Percentiles rank a stretch among this genome's conserved stretches.
These are phyloP conservation scores for Alternaria gaisen DNA, from an alignment of 2,329 filamentous ascomycete genomes.

Conservation along the genomic window DNA sequence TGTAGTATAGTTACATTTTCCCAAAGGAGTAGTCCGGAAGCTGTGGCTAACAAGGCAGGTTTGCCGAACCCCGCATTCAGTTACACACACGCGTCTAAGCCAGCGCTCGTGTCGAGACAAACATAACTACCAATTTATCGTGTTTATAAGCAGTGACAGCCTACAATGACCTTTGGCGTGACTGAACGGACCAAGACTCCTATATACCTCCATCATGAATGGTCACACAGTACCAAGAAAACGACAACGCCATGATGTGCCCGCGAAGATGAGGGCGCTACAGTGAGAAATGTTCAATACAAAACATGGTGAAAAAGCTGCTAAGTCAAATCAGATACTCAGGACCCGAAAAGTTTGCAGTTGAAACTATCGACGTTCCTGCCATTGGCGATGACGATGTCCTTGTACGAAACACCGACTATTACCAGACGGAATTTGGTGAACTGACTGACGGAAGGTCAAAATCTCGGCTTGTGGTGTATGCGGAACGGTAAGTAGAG, in stretches of 20 bases:
- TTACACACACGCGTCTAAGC: conserved; percentile 20
- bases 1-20: not conserved
- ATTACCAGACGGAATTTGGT: not conserved
- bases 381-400: conserved; percentile 33
- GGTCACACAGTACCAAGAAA: not conserved
- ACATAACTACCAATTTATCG: not conserved
- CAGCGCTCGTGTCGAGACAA: not conserved
- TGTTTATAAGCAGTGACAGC: not conserved
- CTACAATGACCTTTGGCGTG: not conserved
- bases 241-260: conserved; percentile 17
- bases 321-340: conserved; percentile 30
- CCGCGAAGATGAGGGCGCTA: conserved; percentile 34
- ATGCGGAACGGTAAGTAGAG: conserved; percentile 30
- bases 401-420: conserved; percentile 18
- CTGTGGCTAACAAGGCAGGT: conserved; percentile 13
- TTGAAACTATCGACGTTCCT: conserved; percentile 30
- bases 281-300: conserved; percentile 21
- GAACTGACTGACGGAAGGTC: conserved; percentile 21
- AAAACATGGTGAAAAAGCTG: not conserved
- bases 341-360: conserved; percentile 28
- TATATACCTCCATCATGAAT: not conserved
- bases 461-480: conserved; percentile 37
- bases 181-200: too few species aligned
- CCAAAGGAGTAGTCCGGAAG: conserved; percentile 11
- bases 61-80: conserved; percentile 28